phyloP scores from a whole-genome alignment of 352 stramenopile species.

The Phytophthora sojae region DNA sequence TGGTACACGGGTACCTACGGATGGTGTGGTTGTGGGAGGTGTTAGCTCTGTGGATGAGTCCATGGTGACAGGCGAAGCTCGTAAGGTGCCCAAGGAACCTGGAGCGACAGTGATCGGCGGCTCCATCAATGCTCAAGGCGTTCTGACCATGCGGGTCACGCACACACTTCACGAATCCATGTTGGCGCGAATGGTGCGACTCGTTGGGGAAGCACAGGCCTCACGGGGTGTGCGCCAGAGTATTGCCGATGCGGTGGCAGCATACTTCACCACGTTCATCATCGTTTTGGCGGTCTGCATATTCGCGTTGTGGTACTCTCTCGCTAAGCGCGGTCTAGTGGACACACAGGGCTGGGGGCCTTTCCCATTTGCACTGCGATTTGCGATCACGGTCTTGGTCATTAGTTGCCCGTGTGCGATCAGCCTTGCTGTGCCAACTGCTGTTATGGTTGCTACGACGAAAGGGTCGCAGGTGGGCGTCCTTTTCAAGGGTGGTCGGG shows the following conservation, averaged over 20 bases:
- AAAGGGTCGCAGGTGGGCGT: slow-evolving; percentile 83
- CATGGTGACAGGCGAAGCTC: slow-evolving; percentile 78
- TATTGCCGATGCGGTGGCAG: slow-evolving; percentile 67
- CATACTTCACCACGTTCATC: slow-evolving; percentile 83
- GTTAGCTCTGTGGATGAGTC: slow-evolving; percentile 78
- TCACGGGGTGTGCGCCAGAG: slow-evolving; percentile 70
- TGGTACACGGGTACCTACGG: slow-evolving; percentile 72
- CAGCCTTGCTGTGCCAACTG: slow-evolving; percentile 76
- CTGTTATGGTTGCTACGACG: slow-evolving; percentile 82
- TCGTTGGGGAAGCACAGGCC: slow-evolving; percentile 79
- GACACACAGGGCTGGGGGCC: slow-evolving; percentile 62
- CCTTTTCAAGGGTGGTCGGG: slow-evolving; percentile 81
- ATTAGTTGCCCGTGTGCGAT: slow-evolving; percentile 85
- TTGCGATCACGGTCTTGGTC: slow-evolving; percentile 81
- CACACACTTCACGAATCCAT: slow-evolving; percentile 82
- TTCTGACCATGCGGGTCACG: slow-evolving; percentile 73
- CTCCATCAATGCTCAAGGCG: slow-evolving; percentile 75
- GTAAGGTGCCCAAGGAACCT: slow-evolving; percentile 70
- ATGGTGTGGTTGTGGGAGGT: slow-evolving; percentile 73
- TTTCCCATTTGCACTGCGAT: slow-evolving; percentile 78
- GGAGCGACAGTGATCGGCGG: slow-evolving; percentile 72
- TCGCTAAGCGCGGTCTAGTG: slow-evolving; percentile 50
- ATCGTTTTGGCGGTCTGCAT: slow-evolving; percentile 64
- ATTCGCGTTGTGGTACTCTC: slow-evolving; percentile 80
- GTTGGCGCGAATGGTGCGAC: slow-evolving; percentile 73